These are phyloP conservation scores for Trametes cinnabarina DNA, from an alignment of 768 basidiomycete genomes.

Conservation along the genomic window DNA sequence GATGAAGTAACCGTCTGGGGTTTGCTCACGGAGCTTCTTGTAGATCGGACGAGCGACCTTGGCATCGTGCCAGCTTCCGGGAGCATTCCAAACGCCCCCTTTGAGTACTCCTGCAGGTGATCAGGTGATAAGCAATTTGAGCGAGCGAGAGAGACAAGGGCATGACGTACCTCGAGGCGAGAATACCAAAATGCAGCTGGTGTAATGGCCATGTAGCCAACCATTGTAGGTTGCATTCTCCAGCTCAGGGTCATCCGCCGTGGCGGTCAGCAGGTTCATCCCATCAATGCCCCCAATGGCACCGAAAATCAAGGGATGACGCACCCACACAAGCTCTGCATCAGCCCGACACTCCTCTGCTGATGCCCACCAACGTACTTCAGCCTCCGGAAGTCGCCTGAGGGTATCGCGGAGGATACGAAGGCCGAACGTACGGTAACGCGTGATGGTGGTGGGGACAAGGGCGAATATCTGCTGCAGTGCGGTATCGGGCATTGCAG, in stretches of 20 bases:
- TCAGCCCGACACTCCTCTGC: slow-evolving; percentile 30
- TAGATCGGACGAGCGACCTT: slow-evolving; percentile 41
- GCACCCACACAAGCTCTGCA: slow-evolving; percentile 28
- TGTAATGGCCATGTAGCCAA: slow-evolving; percentile 41
- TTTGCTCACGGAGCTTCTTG: slow-evolving; percentile 30
- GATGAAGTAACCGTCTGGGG: slow-evolving; percentile 43
- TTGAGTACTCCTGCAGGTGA: slow-evolving; percentile 36
- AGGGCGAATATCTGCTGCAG: slow-evolving; percentile 44
- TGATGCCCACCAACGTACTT: slow-evolving; percentile 27
- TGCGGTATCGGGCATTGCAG: slow-evolving; percentile 35
- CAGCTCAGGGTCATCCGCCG: slow-evolving; percentile 37
- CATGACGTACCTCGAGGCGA: slow-evolving; percentile 30
- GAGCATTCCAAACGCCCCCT: slow-evolving; percentile 35
- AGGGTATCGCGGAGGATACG: slow-evolving; percentile 34
- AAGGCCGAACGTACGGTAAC: slow-evolving; percentile 36
- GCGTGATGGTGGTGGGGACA: slow-evolving; percentile 36
- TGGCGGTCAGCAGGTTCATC: slow-evolving; percentile 38
- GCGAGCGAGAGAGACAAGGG: slow-evolving; percentile 33
- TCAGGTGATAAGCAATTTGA: background rate
- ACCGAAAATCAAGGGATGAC: slow-evolving; percentile 34
- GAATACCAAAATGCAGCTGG: slow-evolving; percentile 40
- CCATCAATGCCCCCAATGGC: slow-evolving; percentile 45
- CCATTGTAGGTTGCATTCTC: slow-evolving; percentile 49
- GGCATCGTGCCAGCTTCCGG: slow-evolving; percentile 51
- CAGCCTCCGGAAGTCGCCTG: slow-evolving; percentile 28